Evolutionary conservation across 805 yeast genomes (phyloP), one percentile per base, ranked within the genome.

Genomic region (Hanseniaspora valbyensis): DNA sequence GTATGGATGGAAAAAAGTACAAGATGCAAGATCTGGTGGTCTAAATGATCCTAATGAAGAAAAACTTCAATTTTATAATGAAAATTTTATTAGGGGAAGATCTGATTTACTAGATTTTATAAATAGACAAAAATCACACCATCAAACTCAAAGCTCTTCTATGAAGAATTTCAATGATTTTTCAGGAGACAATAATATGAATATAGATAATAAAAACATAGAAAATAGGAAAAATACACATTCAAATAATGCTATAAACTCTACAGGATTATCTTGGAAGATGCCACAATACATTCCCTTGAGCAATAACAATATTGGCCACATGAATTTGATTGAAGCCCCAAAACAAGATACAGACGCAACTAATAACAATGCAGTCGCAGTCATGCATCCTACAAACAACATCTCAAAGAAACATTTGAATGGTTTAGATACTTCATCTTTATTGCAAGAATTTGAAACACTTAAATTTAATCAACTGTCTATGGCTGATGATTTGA

Each of bases 1-100:
- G 98, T 92, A 92, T 63, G 98, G 98, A 10, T 92, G 96, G 96
- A 97, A 89, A 69, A 92, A 92, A 66, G 92, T 92, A 3, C 98
- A 92, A 66, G 97, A 92, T 66, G 78, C 89, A 21, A 83, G 69
- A 52, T 75, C 83, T 24, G 96, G 94, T 2, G 75, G 89, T 4
- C 66, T 80, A 53, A 72, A 75, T 51, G 68, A 66, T 36, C 72
- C 69, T 52, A 67, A 68, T 38, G 96, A 89, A 52, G 97, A 92
- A 59, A 75, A 79, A 50, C 82, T 89, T 84, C 94, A 88, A 65
- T 92, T 92, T 68, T 80, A 78, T 55, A 86, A 88, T 55, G 88
- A 92, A 1, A 74, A 79, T 60, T 92, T 92, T 63, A 69, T 78
- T 33, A 72, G 74, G 53, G 95, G 76, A 49, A 73, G 86, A 48